Evolutionary conservation across 2,329 filamentous ascomycete genomes (phyloP), one percentile per base, ranked within the genome.

Genomic region (Epichloe amarillans): DNA sequence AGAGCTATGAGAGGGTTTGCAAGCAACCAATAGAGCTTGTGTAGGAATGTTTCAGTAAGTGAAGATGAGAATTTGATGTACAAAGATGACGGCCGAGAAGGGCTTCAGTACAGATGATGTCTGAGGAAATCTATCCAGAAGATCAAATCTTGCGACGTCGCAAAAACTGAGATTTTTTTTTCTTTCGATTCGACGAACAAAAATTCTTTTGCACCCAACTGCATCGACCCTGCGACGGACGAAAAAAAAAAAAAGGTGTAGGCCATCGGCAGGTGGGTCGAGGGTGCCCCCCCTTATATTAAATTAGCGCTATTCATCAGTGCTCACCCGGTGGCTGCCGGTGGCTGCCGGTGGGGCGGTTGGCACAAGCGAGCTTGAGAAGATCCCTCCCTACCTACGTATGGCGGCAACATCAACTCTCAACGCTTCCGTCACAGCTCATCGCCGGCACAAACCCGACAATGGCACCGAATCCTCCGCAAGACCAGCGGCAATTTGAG

Each of bases 401-500:
- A 17, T 21, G 26, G 23, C 7, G 23, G 8, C 26, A 8, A 30
- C 51, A 58, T 37, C 53, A 55, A 54, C 49, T 52, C 57, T 55
- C 50, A n/a, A 49, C 4, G 5, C 35, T 14, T 26, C 23, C 23
- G 7, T 15, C 39, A 38, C 35, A 43, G 37, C 35, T 36, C 56
- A 51, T 52, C 50, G 48, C 53, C 54, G 23, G 7, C 23, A 44
- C 46, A 30, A 43, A 33, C 66, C 55, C 55, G 17, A 42, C 30
- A 23, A 74, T 74, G 70, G 65, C 72, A 57, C 64, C 71, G 39
- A 63, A 61, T 51, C 57, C 61, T 33, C 53, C 59, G 21, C 56
- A 60, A 26, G 59, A 60, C 47, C 57, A 52, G 53, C 55, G 55
- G 50, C 64, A 70, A 46, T 77, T 71, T 53, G 68, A 73, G 50